These are phyloP conservation scores for Thelephora terrestris DNA, from an alignment of 1,284 basidiomycete genomes.

Conservation along the genomic window DNA sequence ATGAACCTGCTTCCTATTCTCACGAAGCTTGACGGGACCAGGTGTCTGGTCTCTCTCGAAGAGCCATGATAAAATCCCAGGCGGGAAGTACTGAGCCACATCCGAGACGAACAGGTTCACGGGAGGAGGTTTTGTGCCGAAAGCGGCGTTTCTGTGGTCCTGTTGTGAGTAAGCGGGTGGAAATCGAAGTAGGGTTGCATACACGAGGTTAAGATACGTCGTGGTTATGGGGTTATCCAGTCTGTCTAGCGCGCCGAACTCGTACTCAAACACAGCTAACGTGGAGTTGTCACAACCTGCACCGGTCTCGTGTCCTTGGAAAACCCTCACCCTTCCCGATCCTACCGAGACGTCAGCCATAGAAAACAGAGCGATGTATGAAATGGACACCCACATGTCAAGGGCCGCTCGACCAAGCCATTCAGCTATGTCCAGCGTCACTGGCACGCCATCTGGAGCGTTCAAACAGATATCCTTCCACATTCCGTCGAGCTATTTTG, in stretches of 20 bases:
- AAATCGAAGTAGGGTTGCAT: conserved; percentile 5
- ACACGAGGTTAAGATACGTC: conserved; percentile 25
- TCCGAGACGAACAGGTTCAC: conserved; percentile 18
- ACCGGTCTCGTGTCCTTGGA: conserved; percentile 15
- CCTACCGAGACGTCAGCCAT: conserved; percentile 14
- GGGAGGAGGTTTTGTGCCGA: conserved; percentile 13
- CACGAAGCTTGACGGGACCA: conserved; percentile 26
- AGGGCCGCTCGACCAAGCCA: conserved; percentile 22
- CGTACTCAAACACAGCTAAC: conserved; percentile 25
- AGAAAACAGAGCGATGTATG: not conserved
- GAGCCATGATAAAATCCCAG: conserved; percentile 26
- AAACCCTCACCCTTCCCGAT: conserved; percentile 26
- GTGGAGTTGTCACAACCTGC: not conserved
- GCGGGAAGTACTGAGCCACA: conserved; percentile 18
- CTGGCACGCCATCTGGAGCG: conserved; percentile 15
- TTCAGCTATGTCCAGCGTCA: conserved; percentile 29
- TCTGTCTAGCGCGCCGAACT: conserved; percentile 21
- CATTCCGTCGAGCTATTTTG: conserved; percentile 37
- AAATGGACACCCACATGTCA: conserved; percentile 15
- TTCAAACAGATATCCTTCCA: conserved; percentile 25
- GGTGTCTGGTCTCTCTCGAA: conserved; percentile 25
- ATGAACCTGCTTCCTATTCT: conserved; percentile 27
- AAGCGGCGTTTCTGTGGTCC: conserved; percentile 9
- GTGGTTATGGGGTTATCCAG: conserved; percentile 18
- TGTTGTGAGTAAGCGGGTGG: not conserved